Evolutionary conservation across 768 basidiomycete genomes (phyloP).

Genomic region (Tulasnella sp.): DNA sequence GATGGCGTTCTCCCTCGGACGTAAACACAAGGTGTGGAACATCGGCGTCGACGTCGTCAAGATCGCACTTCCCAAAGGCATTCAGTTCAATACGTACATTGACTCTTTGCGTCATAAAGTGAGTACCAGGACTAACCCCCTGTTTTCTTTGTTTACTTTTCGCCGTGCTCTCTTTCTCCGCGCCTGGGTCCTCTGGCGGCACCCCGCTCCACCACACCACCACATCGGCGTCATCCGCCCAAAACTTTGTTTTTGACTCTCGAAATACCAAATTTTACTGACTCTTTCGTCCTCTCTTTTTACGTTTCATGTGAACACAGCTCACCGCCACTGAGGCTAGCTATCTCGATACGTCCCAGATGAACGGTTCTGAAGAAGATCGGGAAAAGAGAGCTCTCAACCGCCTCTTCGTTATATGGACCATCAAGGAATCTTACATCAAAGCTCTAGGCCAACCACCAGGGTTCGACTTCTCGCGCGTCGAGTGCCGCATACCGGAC

Average conservation of each 20-base stretch:
- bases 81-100: conserved; percentile 63
- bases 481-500: conserved; percentile 77
- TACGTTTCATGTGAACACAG: conserved; percentile 40
- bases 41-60: conserved; percentile 81
- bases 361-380: conserved; percentile 44
- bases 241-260: conserved; percentile 16
- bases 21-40: conserved; percentile 73
- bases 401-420: conserved; percentile 73
- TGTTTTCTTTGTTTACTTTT: neutral
- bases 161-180: neutral
- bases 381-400: conserved; percentile 69
- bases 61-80: conserved; percentile 62
- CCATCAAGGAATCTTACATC: conserved; percentile 81
- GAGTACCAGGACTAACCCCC: conserved; percentile 35
- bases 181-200: neutral
- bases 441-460: conserved; percentile 80
- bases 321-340: conserved; percentile 57
- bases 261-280: neutral
- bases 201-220: neutral
- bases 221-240: neutral
- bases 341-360: conserved; percentile 49
- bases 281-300: neutral
- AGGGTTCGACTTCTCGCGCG: conserved; percentile 79
- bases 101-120: conserved; percentile 80
- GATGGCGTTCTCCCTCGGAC: conserved; percentile 56